Conservation (phyloP, 2,329 filamentous ascomycete species). For the Bipolaris zeicola region DNA sequence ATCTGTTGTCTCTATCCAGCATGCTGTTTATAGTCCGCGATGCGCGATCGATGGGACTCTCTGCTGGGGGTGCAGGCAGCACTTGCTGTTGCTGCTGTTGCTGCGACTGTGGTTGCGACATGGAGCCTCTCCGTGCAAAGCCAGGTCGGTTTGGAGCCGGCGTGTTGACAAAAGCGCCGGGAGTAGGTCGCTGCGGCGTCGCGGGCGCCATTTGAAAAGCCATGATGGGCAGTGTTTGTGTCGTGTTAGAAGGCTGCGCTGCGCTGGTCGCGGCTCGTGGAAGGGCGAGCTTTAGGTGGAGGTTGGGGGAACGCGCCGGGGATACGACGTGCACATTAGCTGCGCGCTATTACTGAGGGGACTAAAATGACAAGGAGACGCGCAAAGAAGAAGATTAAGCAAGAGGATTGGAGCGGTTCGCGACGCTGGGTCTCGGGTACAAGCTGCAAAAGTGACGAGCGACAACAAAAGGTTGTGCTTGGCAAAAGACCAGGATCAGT, state of each 20-base stretch:
- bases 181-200: conserved; percentile 72
- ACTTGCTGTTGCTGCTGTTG: conserved; percentile 24
- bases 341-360: conserved; percentile 21
- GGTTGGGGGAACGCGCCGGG: conserved; percentile 38
- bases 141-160: conserved; percentile 60
- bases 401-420: conserved; percentile 34
- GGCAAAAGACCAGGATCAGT: conserved; percentile 24
- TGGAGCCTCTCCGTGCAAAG: conserved; percentile 32
- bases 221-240: conserved; percentile 27
- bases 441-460: conserved; percentile 29
- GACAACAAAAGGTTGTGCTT: conserved; percentile 39
- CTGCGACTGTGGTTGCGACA: conserved; percentile 33
- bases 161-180: conserved; percentile 77
- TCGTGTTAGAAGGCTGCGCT: conserved; percentile 15
- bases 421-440: conserved; percentile 28
- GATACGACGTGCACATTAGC: conserved; percentile 36
- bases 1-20: conserved; percentile 75
- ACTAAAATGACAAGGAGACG: conserved; percentile 21
- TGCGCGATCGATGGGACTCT: conserved; percentile 75
- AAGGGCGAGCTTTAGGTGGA: conserved; percentile 34
- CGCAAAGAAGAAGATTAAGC: conserved; percentile 22
- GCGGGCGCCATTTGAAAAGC: conserved; percentile 39
- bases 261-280: conserved; percentile 29
- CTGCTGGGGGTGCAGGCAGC: conserved; percentile 29
- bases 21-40: conserved; percentile 82